A percentile compares a stretch with the other conserved stretches of the same genome.
These are phyloP conservation scores for Eimeria necatrix DNA, from an alignment of 169 alveolate species.

Conservation along the genomic window DNA sequence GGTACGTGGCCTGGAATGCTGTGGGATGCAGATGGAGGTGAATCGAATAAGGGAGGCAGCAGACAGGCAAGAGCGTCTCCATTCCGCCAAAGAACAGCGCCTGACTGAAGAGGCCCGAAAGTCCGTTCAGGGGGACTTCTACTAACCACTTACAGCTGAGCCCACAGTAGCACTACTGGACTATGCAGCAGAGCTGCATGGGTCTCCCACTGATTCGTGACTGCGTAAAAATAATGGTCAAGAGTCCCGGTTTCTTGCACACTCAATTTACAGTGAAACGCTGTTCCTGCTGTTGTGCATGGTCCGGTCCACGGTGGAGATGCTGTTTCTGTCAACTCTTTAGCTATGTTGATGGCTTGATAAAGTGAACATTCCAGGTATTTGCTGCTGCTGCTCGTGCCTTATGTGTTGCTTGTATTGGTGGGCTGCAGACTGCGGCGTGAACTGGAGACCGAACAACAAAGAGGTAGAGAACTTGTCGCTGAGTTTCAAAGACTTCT, in stretches of 20 bases:
- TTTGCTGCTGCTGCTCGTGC: neutral
- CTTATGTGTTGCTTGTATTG: neutral
- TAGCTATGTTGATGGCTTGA: no score
- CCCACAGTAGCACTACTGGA: no score
- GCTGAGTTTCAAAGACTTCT: constrained; percentile 40
- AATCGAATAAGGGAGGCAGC: constrained; percentile 3
- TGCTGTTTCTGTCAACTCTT: no score
- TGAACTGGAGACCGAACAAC: constrained; percentile 27
- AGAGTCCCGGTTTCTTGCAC: no score
- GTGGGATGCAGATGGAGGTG: constrained; percentile 33
- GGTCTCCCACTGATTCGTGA: no score
- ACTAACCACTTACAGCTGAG: no score
- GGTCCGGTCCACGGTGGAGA: no score
- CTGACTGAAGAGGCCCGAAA: constrained; percentile 8
- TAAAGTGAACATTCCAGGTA: no score
- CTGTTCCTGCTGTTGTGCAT: no score
- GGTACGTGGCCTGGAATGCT: neutral
- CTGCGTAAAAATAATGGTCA: no score
- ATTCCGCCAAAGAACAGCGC: constrained; percentile 27
- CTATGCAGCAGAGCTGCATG: no score
- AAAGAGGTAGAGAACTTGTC: constrained; percentile 18
- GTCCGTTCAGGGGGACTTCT: neutral
- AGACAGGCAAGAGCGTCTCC: neutral
- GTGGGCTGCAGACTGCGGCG: constrained; percentile 17
- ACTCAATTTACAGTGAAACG: no score